Evolutionary conservation across 768 basidiomycete genomes (phyloP).

Genomic region (Omphalotus guepiniiformis): DNA sequence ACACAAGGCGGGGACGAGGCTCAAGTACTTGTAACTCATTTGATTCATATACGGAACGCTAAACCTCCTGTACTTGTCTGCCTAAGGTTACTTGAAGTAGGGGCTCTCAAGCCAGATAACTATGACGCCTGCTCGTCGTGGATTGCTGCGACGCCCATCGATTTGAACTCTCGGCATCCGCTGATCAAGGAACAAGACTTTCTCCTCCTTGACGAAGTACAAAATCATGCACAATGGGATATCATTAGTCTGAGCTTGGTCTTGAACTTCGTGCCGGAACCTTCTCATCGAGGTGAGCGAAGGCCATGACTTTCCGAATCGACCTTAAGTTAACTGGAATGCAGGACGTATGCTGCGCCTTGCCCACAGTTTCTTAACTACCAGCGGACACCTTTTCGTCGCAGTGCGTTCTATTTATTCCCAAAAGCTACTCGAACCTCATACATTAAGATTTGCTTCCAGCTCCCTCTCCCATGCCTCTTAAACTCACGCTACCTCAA

Average conservation of each 20-base stretch:
- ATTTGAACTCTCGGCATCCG: constrained; percentile 81
- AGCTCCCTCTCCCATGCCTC: constrained; percentile 86
- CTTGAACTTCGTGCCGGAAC: constrained; percentile 80
- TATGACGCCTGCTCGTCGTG: constrained; percentile 62
- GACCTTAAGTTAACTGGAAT: constrained; percentile 5
- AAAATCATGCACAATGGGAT: constrained; percentile 63
- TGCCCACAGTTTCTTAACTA: constrained; percentile 51
- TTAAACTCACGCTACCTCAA: constrained; percentile 82
- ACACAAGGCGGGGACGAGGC: constrained; percentile 24
- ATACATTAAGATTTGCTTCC: background rate
- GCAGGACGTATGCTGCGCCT: constrained; percentile 69
- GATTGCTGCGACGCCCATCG: constrained; percentile 75
- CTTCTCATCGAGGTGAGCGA: constrained; percentile 66
- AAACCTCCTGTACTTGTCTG: background rate
- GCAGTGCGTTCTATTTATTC: constrained; percentile 43
- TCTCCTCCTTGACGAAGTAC: constrained; percentile 49
- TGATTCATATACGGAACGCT: background rate
- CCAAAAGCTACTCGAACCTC: background rate
- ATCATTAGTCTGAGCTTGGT: constrained; percentile 84
- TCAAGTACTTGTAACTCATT: constrained; percentile 29
- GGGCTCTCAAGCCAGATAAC: constrained; percentile 83
- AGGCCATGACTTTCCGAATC: background rate
- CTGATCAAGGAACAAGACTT: constrained; percentile 86
- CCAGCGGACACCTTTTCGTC: constrained; percentile 62
- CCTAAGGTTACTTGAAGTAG: constrained; percentile 78